Base-by-base conservation (phyloP, 768 basidiomycete species). In the Stropharia rugosoannulata region DNA sequence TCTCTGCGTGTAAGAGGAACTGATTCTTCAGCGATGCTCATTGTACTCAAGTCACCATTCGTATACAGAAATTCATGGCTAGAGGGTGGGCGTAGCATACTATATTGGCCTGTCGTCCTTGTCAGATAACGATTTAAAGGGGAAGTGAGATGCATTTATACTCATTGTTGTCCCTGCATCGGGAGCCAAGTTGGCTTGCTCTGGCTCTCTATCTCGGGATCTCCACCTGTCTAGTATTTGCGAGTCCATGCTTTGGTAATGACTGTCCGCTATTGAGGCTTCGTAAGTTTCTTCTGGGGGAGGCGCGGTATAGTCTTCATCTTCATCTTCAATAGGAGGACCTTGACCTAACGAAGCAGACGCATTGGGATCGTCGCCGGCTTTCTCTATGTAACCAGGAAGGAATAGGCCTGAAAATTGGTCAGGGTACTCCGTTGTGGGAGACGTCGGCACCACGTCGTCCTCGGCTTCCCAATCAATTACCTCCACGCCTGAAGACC, bases 311-410 rank as follows among this genome's bases (percentile, higher is more conserved):
- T 64, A 64, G 19, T 59, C 49, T 10, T 43, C 38, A 3, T 32
- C 29, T 42, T 48, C 55, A 5, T 55, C 52, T 37, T 61, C 54
- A 6, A 46, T 50, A 19, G 35, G 54, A 3, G 61, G 62, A 11
- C 59, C 57, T 47, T 59, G 43, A 15, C 42, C 61, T 15, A 65
- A 41, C 29, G 60, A 57, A 18, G 46, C 59, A 29, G 56, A 57
- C 15, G 66, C 64, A 56, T 64, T 65, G 18, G 66, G 66, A 45
- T 67, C 66, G 45, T 65, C 64, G 15, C 59, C 48, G 4, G 54
- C 60, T 16, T 55, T 61, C 11, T 55, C 52, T 43, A 58, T 58
- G 44, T 67, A 67, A 9, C 60, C 53, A 10, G 66, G 66, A 22
- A 67, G 54, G 29, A 54, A 63, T 7, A 62, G 49, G 35, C 53